Evolutionary conservation across 371 early-diverging fungal genomes (phyloP).

Genomic region (Apophysomyces ossiformis): DNA sequence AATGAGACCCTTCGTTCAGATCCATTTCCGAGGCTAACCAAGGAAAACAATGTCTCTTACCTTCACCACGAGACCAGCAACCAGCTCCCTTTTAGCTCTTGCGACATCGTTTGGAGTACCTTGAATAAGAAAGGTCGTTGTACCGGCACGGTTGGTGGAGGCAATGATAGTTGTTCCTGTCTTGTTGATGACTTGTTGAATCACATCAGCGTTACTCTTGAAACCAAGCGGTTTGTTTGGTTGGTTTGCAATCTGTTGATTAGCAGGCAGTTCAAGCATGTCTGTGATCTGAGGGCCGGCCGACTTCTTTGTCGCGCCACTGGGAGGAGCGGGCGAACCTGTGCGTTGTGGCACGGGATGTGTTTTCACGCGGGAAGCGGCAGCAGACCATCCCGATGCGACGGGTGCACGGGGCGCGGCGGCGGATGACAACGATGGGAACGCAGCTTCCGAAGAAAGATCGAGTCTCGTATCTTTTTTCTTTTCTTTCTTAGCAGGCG

Average conservation of each 20-base stretch:
- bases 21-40: too few relatives aligned
- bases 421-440: conserved; percentile 72
- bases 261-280: conserved; percentile 66
- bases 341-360: conserved; percentile 25
- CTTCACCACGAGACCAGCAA: conserved; percentile 75
- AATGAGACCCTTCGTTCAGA: not conserved
- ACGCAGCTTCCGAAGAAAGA: conserved; percentile 69
- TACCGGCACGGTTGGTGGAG: conserved; percentile 77
- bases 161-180: conserved; percentile 87
- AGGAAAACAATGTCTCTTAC: conserved; percentile 42
- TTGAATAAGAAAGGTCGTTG: conserved; percentile 85
- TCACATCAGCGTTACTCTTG: conserved; percentile 71
- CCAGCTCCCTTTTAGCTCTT: conserved; percentile 80
- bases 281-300: conserved; percentile 53
- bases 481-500: conserved; percentile 27
- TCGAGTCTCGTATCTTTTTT: conserved; percentile 45
- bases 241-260: conserved; percentile 55
- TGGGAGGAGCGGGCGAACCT: conserved; percentile 17
- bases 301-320: conserved; percentile 3
- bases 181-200: conserved; percentile 71
- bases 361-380: conserved; percentile 59
- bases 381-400: conserved; percentile 57
- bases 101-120: conserved; percentile 81
- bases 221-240: conserved; percentile 53
- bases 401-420: conserved; percentile 51